Evolutionary conservation across 208 protist species (phyloP), one percentile per base, ranked within the genome.

Genomic region (Leishmania arabica): DNA sequence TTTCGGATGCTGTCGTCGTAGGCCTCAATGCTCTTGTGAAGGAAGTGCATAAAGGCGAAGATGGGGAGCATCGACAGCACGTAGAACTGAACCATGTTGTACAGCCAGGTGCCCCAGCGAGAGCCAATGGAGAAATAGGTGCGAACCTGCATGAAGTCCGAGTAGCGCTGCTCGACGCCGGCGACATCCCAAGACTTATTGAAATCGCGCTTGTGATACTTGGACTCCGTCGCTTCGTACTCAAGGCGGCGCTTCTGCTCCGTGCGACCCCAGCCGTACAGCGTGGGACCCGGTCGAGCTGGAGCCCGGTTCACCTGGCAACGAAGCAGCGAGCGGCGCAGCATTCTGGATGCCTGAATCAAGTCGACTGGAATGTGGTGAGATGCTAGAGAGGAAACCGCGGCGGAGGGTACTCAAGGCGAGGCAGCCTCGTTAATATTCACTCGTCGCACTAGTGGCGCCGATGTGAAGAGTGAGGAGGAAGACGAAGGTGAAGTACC

Each of bases 191-290:
- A 98, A 68, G 86, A 89, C 86, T 96, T 96, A 87, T 98, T 98
- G 88, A 98, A 98, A 80, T 98, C 95, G 72, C 95, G 92, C 86
- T 96, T 96, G 89, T 95, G 91, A 85, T 98, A 98, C 81, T 93
- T 94, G 70, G 92, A 95, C 86, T 98, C 93, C 40, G 92, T 91
- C 27, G 95, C 86, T 88, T 98, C 95, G 86, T 98, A 98, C 89
- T 98, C 93, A 4, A 98, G 92, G 71, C 95, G 95, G 68, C 95
- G 90, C 89, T 98, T 98, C 87, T 98, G 95, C 88, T 90, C 91
- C 27, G 95, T 96, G 75, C 95, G 92, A 8, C 95, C 95, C 95
- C 95, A 98, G 68, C 95, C 95, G 84, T 96, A 94, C 74, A 98
- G 91, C 86, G 90, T 96, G 15, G 95, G 95, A 24, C 95, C 95